Percentiles rank a stretch among this genome's conserved stretches.
Conservation (phyloP, 345 rosid genomes). For the Turnera subulata region DNA sequence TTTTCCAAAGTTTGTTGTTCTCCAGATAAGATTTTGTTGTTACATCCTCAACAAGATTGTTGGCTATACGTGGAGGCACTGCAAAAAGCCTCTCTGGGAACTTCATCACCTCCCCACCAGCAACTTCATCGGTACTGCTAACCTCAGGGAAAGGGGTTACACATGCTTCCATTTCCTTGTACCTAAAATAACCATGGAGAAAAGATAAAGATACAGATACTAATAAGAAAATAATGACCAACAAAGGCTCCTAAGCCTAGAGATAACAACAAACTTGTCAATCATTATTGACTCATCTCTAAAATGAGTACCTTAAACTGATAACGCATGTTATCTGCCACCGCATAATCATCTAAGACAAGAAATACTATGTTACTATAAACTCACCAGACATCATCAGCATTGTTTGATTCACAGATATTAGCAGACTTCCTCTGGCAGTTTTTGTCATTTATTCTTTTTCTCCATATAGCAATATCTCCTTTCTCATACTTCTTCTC, state of each 20-base stretch:
- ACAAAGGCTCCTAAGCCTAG: neutral
- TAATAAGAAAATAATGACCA: neutral
- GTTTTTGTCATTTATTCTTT: conserved; percentile 56
- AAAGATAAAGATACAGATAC: conserved; percentile 5
- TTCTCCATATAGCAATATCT: conserved; percentile 78
- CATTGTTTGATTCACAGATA: conserved; percentile 46
- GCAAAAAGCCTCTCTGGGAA: conserved; percentile 86
- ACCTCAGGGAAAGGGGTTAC: conserved; percentile 72
- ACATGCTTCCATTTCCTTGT: conserved; percentile 70
- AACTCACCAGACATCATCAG: conserved; percentile 78
- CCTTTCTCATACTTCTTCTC: conserved; percentile 99
- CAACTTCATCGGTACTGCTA: conserved; percentile 57
- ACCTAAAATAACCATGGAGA: conserved; percentile 39
- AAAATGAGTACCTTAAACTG: neutral
- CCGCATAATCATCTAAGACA: neutral
- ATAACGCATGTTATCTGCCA: neutral
- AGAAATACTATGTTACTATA: neutral
- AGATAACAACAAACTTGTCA: neutral
- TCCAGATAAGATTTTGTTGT: conserved; percentile 55
- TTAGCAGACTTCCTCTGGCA: conserved; percentile 47
- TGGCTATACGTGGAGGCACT: conserved; percentile 65
- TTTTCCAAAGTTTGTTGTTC: conserved; percentile 71
- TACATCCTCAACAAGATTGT: conserved; percentile 56
- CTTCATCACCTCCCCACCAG: conserved; percentile 78
- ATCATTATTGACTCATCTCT: neutral